Conservation (phyloP, 805 yeast species). For the Kodamaea sagamina region DNA sequence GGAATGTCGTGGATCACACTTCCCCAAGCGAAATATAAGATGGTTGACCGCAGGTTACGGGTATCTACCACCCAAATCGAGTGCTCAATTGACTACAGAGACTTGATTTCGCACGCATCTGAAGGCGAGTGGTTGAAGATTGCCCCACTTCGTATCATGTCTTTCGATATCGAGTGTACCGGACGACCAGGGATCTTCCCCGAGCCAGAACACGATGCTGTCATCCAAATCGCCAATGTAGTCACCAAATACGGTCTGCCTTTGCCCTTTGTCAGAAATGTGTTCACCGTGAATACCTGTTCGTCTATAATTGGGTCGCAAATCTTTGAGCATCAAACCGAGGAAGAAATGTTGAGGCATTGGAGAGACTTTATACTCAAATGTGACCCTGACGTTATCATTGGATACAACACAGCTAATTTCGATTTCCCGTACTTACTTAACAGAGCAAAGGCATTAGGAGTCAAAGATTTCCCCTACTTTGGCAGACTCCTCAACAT, state of each 20-base stretch:
- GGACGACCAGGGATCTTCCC: slow-evolving; percentile 97
- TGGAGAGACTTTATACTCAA: slow-evolving; percentile 87
- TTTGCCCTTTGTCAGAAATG: slow-evolving; percentile 92
- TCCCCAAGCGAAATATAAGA: slow-evolving; percentile 68
- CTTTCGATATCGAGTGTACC: slow-evolving; percentile 98
- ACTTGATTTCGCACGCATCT: slow-evolving; percentile 76
- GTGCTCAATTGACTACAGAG: slow-evolving; percentile 64
- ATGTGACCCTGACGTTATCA: slow-evolving; percentile 93
- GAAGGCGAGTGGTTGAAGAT: slow-evolving; percentile 93
- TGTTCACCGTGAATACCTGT: slow-evolving; percentile 90
- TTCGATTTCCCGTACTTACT: slow-evolving; percentile 93
- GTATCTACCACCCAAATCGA: slow-evolving; percentile 87
- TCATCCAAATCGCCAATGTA: slow-evolving; percentile 95
- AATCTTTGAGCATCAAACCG: slow-evolving; percentile 71
- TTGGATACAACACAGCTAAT: slow-evolving; percentile 93
- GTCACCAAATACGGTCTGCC: slow-evolving; percentile 79
- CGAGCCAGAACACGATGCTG: slow-evolving; percentile 89
- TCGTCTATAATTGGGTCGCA: slow-evolving; percentile 93
- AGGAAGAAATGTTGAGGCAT: slow-evolving; percentile 75
- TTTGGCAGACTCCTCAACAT: slow-evolving; percentile 75
- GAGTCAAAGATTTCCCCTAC: slow-evolving; percentile 70
- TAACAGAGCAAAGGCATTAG: slow-evolving; percentile 79
- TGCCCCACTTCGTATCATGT: slow-evolving; percentile 90
- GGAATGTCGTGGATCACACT: slow-evolving; percentile 98
- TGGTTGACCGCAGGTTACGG: slow-evolving; percentile 41